Evolutionary conservation across 2,329 filamentous ascomycete genomes (phyloP), one percentile per base, ranked within the genome.

Genomic region (Hymenoscyphus occultus): DNA sequence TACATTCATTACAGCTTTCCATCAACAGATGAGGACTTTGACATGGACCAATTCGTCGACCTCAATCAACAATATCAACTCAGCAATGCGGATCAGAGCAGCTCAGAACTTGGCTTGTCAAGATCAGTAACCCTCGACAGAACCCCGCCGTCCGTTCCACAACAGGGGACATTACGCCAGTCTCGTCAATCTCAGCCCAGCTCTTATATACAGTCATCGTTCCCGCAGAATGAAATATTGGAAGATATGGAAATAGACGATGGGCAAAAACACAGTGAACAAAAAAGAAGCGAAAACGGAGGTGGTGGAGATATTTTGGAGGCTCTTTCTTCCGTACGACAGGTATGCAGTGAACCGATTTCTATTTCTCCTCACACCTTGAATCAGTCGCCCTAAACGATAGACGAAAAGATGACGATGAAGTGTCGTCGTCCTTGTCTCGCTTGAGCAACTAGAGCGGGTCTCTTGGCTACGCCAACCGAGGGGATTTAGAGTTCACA

Each of bases 361-460:
- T 51, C 7, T 3, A 51, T 19, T 51, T 51, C n/a, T 51, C 16
- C 42, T 48, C 42, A 5, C 5, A 19, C 42, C 16, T 13, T n/a
- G 7, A n/a, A 19, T n/a, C 16, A 45, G 22, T 28, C 22, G 22
- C 7, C 42, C 14, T n/a, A 7, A n/a, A 45, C 42, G 42, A 48
- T 16, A 5, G 19, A 48, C 42, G 42, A 48, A 48, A n/a, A 19
- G 45, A 22, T 22, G 28, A 28, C 28, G 45, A 22, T 51, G 45
- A 51, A 51, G 45, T 51, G n/a, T 51, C 45, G n/a, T 51, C 45
- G n/a, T 51, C 45, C n/a, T 51, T n/a, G n/a, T 51, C 22, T 51
- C 45, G 45, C 45, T 22, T 51, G 45, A 22, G 45, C 7, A 6
- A 19, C 45, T 51, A 10, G n/a, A 22, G n/a, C 45, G 45, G 45